Evolutionary conservation across 2,329 filamentous ascomycete genomes (phyloP), one percentile per base, ranked within the genome.

Genomic region (Aspergillus sp.): DNA sequence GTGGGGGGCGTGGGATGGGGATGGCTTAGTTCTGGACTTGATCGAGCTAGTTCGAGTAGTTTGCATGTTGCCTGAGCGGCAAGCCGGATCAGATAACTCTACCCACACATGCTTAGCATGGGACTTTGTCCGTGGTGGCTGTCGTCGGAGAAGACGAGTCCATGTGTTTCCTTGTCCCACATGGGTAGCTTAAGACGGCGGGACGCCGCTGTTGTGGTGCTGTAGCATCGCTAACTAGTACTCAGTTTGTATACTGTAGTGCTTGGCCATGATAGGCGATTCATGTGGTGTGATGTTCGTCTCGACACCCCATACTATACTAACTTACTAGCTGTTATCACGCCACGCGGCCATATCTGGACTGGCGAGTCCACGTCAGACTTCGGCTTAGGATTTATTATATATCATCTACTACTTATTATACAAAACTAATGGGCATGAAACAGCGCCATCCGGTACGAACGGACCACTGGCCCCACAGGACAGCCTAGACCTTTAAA

Each of bases 361-460:
- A 50, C 25, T 30, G 32, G 25, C 47, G 8, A 13, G 25, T 15
- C 25, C 47, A 50, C 27, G 17, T 17, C 11, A 50, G 47, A 50
- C 15, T 13, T 36, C 32, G 32, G 32, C 15, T 15, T 32, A 27
- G 25, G 10, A 32, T 10, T 21, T 30, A 50, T 32, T 50, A 50
- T 50, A 50, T 30, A 50, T 50, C 27, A 30, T 50, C 47, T 50
- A 50, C 47, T 50, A 50, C 47, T 50, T 50, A 50, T 32, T 50
- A 50, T 50, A 50, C 47, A 50, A 17, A 50, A 30, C 47, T 50
- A 50, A 17, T 10, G 27, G 11, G 47, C 25, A 50, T 25, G 25
- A 50, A 49, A 32, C 17, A 27, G 47, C 47, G 47, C 25, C 47
- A 30, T 50, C 25, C 47, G 30, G 23, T 30, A 17, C 15, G 47